Evolutionary conservation across 148 eudicot species (phyloP).

Genomic region (Persicaria maculosa): DNA sequence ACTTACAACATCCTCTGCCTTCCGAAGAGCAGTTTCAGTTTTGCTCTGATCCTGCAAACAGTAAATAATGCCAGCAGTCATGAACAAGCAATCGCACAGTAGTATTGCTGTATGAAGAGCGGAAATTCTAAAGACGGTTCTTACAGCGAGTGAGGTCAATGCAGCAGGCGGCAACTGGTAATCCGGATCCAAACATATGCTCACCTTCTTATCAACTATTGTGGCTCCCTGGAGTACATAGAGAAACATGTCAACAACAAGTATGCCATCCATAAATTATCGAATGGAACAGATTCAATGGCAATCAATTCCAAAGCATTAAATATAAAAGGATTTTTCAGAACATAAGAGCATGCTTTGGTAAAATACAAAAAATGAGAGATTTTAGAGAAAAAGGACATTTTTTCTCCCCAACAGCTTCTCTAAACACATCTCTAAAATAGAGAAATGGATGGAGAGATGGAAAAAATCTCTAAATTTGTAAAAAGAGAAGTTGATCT

Average conservation of each 20-base stretch:
- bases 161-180: constrained; percentile 61
- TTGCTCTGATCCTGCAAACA: constrained; percentile 38
- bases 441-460: too few species aligned
- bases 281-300: too few species aligned
- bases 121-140: constrained; percentile 15
- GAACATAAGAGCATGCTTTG: neutral
- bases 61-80: constrained; percentile 7
- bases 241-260: neutral
- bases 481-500: too few species aligned
- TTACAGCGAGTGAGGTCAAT: constrained; percentile 49
- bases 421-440: too few species aligned
- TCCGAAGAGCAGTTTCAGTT: constrained; percentile 58
- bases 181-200: constrained; percentile 67
- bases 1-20: constrained; percentile 93
- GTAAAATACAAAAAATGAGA: too few species aligned
- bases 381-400: too few species aligned
- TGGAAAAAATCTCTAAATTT: too few species aligned
- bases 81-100: neutral
- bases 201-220: constrained; percentile 81
- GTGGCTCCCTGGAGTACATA: constrained; percentile 72
- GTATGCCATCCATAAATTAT: neutral
- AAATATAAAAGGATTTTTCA: neutral
- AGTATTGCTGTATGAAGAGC: too few species aligned
- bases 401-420: too few species aligned
- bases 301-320: too few species aligned